Percentiles rank a stretch among this genome's conserved stretches.
These are phyloP conservation scores for Cutaneotrichosporon daszewskae DNA, from an alignment of 1,284 basidiomycete species.

Conservation along the genomic window DNA sequence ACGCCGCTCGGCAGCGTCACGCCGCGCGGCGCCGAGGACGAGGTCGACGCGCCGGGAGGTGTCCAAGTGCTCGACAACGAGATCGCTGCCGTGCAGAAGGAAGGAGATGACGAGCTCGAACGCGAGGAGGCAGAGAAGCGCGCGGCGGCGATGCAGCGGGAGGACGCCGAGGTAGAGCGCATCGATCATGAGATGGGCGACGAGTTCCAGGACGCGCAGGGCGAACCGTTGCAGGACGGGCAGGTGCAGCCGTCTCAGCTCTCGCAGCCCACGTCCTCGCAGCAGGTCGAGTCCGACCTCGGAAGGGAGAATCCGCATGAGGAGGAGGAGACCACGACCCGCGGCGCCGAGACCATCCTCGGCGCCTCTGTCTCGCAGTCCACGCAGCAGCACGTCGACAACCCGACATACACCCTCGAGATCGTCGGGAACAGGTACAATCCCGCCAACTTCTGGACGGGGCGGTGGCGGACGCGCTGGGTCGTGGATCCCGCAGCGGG, in stretches of 20 bases:
- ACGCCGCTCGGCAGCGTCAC: background rate
- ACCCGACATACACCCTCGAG: constrained; percentile 62
- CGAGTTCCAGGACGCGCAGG: constrained; percentile 6
- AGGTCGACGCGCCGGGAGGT: constrained; percentile 29
- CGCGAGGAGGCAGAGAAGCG: background rate
- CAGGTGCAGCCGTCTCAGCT: no score
- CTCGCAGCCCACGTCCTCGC: no score
- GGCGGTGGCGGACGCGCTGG: constrained; percentile 70
- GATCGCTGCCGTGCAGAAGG: constrained; percentile 2
- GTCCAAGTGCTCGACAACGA: constrained; percentile 21
- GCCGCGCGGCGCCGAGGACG: constrained; percentile 12
- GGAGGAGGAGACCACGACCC: no score
- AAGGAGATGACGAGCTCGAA: background rate
- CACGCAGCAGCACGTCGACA: constrained; percentile 29
- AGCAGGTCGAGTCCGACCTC: no score
- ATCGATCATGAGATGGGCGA: no score
- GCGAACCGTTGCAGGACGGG: no score
- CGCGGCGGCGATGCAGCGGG: background rate
- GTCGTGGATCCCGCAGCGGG: constrained; percentile 44
- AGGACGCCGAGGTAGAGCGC: no score
- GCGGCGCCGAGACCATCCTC: no score
- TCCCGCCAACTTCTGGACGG: constrained; percentile 85
- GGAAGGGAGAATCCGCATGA: no score
- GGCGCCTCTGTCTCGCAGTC: constrained; percentile 3
- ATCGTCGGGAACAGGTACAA: constrained; percentile 92